Evolutionary conservation across 1,284 basidiomycete genomes (phyloP), one percentile per base, ranked within the genome.

Genomic region (Papiliotrema terrestris): DNA sequence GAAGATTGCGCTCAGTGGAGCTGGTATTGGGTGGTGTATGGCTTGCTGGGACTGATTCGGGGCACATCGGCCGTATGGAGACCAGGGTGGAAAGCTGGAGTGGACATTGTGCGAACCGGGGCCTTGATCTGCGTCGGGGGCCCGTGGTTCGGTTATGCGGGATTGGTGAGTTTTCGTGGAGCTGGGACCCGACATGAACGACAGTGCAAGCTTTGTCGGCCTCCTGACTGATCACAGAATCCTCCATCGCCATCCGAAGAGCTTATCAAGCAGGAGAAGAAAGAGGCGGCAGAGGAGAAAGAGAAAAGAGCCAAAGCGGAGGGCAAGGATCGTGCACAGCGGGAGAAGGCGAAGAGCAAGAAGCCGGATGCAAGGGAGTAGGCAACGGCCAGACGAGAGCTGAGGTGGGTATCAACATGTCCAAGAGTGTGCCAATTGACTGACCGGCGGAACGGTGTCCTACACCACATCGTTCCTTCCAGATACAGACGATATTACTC

Each of bases 1-100:
- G 35, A 29, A 29, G 37, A 53, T 42, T 38, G 45, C 19, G 14
- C 54, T 8, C 63, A 65, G 39, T 65, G 57, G 61, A 37, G 55
- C 43, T 15, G 56, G 14, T 65, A 55, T 35, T 65, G 63, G 63
- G 49, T 55, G 8, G 19, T 59, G 11, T 65, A 59, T 45, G 37
- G 48, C 19, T 11, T 59, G 9, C 17, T 58, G 13, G 57, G 46
- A 3, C 36, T 56, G 43, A 22, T 44, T 15, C 57, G 56, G 49
- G 58, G 61, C 2, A 37, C 25, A 23, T 26, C 58, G 2, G 35
- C 32, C 17, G 45, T 61, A 20, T 65, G 44, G 23, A 45, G 45
- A 22, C 63, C 61, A 20, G 52, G 54, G 11, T 58, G 51, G 22
- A 45, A 45, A 19, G 57, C 61, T 2, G 35, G 51, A 14, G 54